A percentile compares a stretch with the other conserved stretches of the same genome.
Conservation (phyloP, 2,329 filamentous ascomycete species). For the Ceratocystis eucalypticola region DNA sequence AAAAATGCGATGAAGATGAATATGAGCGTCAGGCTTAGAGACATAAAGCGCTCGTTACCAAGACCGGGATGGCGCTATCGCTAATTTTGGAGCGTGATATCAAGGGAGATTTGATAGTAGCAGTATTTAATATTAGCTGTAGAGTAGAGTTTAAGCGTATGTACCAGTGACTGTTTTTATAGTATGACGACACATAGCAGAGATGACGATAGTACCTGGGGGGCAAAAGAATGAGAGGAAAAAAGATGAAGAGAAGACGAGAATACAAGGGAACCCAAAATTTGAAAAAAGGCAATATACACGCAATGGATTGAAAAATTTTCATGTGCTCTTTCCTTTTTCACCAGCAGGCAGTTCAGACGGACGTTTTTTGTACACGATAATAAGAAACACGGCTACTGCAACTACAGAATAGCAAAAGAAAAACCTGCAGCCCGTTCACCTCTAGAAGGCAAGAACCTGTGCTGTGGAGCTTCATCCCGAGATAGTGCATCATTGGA, state of each 20-base stretch:
- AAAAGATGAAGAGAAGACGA: not conserved
- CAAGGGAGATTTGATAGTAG: not conserved
- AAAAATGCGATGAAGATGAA: not conserved
- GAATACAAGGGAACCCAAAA: not conserved
- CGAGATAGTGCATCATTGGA: constrained; percentile 1
- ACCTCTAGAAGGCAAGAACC: not conserved
- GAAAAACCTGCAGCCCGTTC: not conserved
- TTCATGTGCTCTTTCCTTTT: not conserved
- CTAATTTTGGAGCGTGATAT: not conserved
- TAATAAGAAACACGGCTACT: too few species aligned
- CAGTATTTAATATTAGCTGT: not conserved
- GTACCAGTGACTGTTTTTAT: not conserved
- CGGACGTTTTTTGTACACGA: too few species aligned
- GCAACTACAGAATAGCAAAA: not conserved
- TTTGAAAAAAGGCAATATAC: not conserved
- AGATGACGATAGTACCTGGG: not conserved
- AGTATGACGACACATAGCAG: constrained; percentile 1
- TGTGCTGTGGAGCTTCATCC: not conserved
- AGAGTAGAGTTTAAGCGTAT: not conserved
- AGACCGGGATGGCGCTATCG: not conserved
- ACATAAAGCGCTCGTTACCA: not conserved
- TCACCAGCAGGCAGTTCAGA: too few species aligned
- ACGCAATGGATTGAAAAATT: not conserved
- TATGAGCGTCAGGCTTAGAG: not conserved
- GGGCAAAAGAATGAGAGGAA: not conserved